These are phyloP conservation scores for Globisporangium barbulae DNA, from an alignment of 352 stramenopile genomes.

Conservation along the genomic window DNA sequence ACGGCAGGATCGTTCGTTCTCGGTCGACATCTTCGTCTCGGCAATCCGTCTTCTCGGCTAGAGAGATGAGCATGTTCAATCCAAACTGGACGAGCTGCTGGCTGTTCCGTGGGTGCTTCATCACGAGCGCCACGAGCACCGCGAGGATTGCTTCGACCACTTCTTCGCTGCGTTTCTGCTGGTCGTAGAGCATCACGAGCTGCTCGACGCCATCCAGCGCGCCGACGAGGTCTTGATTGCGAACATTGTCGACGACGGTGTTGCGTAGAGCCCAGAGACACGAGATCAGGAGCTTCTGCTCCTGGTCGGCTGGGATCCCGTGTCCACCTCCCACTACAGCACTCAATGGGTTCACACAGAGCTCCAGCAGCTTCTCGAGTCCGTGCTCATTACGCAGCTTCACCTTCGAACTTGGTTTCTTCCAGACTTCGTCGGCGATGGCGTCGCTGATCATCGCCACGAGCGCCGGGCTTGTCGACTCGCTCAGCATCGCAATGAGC, in stretches of 20 bases:
- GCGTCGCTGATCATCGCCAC: slow-evolving; percentile 71
- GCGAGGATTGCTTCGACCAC: slow-evolving; percentile 64
- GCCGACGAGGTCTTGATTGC: slow-evolving; percentile 61
- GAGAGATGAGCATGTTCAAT: slow-evolving; percentile 51
- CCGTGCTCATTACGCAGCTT: slow-evolving; percentile 62
- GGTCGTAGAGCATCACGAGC: slow-evolving; percentile 48
- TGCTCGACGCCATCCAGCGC: slow-evolving; percentile 45
- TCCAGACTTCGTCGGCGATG: slow-evolving; percentile 80
- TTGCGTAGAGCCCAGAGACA: slow-evolving; percentile 71
- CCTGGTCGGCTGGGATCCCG: slow-evolving; percentile 14
- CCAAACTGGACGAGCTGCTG: slow-evolving; percentile 63
- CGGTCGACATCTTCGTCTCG: slow-evolving; percentile 20
- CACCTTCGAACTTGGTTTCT: slow-evolving; percentile 49
- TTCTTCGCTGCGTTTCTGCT: slow-evolving; percentile 36
- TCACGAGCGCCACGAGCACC: slow-evolving; percentile 45
- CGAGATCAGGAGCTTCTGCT: slow-evolving; percentile 44
- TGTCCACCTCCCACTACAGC: slow-evolving; percentile 6
- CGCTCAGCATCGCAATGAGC: slow-evolving; percentile 57
- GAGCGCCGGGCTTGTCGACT: slow-evolving; percentile 49
- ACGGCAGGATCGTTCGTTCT: slow-evolving; percentile 19
- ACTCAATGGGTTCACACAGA: slow-evolving; percentile 30
- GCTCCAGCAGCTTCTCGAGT: slow-evolving; percentile 54
- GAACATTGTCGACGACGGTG: slow-evolving; percentile 46
- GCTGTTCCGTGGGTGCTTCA: slow-evolving; percentile 55
- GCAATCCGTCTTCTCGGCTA: slow-evolving; percentile 33